Evolutionary conservation across 331 rosid species (phyloP).

Genomic region (Malus hybrid): DNA sequence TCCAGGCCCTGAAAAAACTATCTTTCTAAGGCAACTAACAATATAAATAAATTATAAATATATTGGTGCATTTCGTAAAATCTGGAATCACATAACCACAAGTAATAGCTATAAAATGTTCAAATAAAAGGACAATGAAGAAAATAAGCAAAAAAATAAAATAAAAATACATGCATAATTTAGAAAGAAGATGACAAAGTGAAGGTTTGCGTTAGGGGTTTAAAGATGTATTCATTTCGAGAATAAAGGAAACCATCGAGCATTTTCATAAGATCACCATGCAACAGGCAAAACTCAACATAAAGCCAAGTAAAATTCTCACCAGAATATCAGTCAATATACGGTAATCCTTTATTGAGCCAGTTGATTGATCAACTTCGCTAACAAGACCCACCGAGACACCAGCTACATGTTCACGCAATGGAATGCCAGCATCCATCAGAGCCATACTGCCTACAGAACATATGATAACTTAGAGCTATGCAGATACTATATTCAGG

Average conservation of each 20-base stretch:
- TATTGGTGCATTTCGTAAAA: background rate
- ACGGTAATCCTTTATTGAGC: conserved; percentile 59
- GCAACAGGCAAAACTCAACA: background rate
- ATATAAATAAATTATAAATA: background rate
- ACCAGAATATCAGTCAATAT: conserved; percentile 96
- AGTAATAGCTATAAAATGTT: background rate
- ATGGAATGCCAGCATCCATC: conserved; percentile 94
- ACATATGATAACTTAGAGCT: conserved; percentile 8
- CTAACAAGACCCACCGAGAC: conserved; percentile 92
- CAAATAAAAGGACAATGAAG: background rate
- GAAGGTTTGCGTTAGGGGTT: background rate
- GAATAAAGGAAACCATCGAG: background rate
- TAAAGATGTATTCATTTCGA: background rate
- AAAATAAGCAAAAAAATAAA: background rate
- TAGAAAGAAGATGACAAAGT: background rate
- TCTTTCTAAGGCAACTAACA: background rate
- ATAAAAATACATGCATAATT: background rate
- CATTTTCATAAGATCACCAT: conserved; percentile 10
- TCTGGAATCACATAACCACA: background rate
- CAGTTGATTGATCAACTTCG: conserved; percentile 71
- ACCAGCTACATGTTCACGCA: conserved; percentile 90
- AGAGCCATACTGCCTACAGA: conserved; percentile 83
- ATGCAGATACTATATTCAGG: background rate
- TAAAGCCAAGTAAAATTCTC: conserved; percentile 18
- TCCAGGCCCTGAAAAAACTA: conserved; percentile 68